phyloP scores from a whole-genome alignment of 2,329 filamentous ascomycete species.

The Calonectria leucothoes region DNA sequence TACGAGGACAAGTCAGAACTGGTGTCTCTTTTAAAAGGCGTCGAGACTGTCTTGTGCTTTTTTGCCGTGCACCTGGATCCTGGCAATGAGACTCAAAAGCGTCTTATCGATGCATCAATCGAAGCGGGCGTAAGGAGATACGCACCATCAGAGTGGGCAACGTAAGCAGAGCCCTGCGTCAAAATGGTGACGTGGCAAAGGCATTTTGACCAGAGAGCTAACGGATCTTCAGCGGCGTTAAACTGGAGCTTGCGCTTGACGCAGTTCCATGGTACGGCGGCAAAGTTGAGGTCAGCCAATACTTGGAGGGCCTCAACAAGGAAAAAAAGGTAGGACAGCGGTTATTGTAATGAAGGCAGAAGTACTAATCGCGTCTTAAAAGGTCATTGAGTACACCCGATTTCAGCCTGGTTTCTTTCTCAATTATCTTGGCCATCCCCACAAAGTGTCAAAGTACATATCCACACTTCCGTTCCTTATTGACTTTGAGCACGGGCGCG shows the following conservation, averaged over 20 bases:
- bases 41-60: constrained; percentile 64
- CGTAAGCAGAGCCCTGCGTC: constrained; percentile 39
- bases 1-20: constrained; percentile 55
- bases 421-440: constrained; percentile 63
- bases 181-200: background rate
- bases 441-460: constrained; percentile 57
- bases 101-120: constrained; percentile 69
- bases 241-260: constrained; percentile 32
- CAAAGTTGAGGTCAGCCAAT: constrained; percentile 61
- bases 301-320: constrained; percentile 63
- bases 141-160: constrained; percentile 68
- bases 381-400: constrained; percentile 65
- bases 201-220: background rate
- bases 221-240: constrained; percentile 1
- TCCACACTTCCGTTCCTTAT: constrained; percentile 49
- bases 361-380: background rate
- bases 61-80: constrained; percentile 50
- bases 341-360: background rate
- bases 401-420: constrained; percentile 66
- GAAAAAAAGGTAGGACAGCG: constrained; percentile 49
- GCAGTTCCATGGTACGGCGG: constrained; percentile 60
- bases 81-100: constrained; percentile 57
- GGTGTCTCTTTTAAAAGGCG: constrained; percentile 51
- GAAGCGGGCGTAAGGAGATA: constrained; percentile 70
- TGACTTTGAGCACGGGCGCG: constrained; percentile 53